Percentiles rank a stretch among this genome's conserved stretches.
Evolutionary conservation across 495 filamentous ascomycete genomes (phyloP).

Genomic region (Aspergillus sparsus): DNA sequence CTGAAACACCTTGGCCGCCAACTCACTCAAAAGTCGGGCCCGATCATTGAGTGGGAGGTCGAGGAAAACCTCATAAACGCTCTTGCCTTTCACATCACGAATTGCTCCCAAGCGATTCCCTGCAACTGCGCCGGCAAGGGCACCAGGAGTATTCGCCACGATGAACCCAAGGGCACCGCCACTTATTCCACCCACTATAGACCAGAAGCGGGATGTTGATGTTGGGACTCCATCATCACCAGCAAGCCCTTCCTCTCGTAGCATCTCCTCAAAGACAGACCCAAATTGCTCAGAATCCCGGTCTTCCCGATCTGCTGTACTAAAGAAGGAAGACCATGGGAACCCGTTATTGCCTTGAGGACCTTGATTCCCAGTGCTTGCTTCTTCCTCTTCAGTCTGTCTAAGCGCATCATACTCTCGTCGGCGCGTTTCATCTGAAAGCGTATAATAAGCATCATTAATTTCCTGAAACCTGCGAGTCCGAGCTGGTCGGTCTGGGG

Average conservation of each 20-base stretch:
- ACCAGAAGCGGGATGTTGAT: conserved; percentile 76
- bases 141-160: conserved; percentile 84
- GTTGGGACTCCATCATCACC: conserved; percentile 47
- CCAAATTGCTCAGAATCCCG: conserved; percentile 79
- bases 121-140: conserved; percentile 87
- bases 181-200: conserved; percentile 78
- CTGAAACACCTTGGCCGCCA: conserved; percentile 71
- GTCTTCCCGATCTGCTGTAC: conserved; percentile 45
- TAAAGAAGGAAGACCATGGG: conserved; percentile 65
- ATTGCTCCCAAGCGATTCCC: conserved; percentile 88
- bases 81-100: conserved; percentile 88
- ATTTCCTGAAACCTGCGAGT: conserved; percentile 93
- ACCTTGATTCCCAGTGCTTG: conserved; percentile 61
- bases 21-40: conserved; percentile 71
- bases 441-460: conserved; percentile 97
- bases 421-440: conserved; percentile 77
- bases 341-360: conserved; percentile 50
- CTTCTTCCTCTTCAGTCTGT: conserved; percentile 51
- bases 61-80: conserved; percentile 86
- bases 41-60: conserved; percentile 81
- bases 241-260: conserved; percentile 87
- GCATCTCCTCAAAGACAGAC: conserved; percentile 95
- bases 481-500: conserved; percentile 77
- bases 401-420: conserved; percentile 84
- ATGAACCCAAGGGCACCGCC: conserved; percentile 95